These are phyloP conservation scores for Carex scoparia DNA, from an alignment of 176 grass and related monocot species.

Conservation along the genomic window DNA sequence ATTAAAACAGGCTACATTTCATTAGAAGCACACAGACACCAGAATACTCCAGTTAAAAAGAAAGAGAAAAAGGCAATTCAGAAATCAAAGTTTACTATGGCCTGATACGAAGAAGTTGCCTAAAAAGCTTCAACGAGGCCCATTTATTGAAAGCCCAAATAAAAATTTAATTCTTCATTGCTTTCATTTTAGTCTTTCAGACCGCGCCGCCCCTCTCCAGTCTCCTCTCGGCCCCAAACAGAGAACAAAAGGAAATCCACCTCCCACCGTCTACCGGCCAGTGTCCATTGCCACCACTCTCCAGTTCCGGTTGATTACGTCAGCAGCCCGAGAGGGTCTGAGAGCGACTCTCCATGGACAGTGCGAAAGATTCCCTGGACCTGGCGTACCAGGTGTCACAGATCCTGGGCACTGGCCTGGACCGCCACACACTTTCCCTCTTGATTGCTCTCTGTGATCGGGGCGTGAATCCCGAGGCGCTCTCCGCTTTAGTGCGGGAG, in stretches of 20 bases:
- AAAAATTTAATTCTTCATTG: not conserved
- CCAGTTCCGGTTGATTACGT: not conserved
- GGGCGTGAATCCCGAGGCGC: constrained; percentile 68
- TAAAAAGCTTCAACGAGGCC: not conserved
- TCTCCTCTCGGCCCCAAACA: not conserved
- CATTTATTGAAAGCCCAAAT: not conserved
- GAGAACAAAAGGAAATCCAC: not conserved
- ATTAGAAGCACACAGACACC: too few species aligned
- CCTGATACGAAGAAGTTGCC: not conserved
- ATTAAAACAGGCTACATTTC: too few species aligned
- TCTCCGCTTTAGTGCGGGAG: constrained; percentile 72
- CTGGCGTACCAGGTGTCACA: constrained; percentile 71
- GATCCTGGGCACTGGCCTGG: constrained; percentile 57
- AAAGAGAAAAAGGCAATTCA: too few species aligned
- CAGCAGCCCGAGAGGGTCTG: constrained; percentile 23
- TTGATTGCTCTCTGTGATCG: constrained; percentile 81
- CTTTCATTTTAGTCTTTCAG: not conserved
- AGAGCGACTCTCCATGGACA: constrained; percentile 34
- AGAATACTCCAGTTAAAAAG: too few species aligned
- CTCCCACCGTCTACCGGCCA: not conserved
- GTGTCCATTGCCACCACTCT: not conserved
- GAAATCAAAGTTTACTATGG: not conserved
- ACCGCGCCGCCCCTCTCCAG: too few species aligned
- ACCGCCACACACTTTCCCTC: constrained; percentile 79
- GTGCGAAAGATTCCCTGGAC: constrained; percentile 70